Conservation (phyloP, 192 early-diverging fungal species). For the Haplosporangium gracile region DNA sequence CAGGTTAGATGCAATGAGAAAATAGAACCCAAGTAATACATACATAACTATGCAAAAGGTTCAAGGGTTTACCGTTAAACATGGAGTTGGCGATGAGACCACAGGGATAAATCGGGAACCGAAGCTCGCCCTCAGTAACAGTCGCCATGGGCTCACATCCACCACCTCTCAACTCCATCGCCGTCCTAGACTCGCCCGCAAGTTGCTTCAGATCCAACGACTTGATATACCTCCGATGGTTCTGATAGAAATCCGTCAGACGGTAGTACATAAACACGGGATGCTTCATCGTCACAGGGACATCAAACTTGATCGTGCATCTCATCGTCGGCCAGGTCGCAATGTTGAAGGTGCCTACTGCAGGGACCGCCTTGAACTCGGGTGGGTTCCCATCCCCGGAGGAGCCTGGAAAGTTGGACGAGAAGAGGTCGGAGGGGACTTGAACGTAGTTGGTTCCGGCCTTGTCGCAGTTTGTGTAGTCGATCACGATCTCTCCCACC, state of each 20-base stretch:
- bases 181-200: slow-evolving; percentile 68
- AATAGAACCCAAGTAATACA: background rate
- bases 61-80: slow-evolving; percentile 83
- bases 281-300: slow-evolving; percentile 75
- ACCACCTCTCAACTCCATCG: slow-evolving; percentile 56
- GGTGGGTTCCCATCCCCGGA: slow-evolving; percentile 30
- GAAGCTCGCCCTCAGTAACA: slow-evolving; percentile 48
- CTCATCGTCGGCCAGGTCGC: slow-evolving; percentile 28
- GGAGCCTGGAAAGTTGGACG: slow-evolving; percentile 33
- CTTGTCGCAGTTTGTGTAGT: slow-evolving; percentile 91
- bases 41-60: background rate
- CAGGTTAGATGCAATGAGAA: background rate
- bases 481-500: slow-evolving; percentile 91
- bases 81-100: slow-evolving; percentile 98
- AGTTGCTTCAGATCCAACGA: slow-evolving; percentile 89
- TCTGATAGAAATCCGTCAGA: slow-evolving; percentile 99
- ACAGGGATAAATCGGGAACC: slow-evolving; percentile 87
- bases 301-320: slow-evolving; percentile 82
- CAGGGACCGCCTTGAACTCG: slow-evolving; percentile 27
- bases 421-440: slow-evolving; percentile 18
- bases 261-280: slow-evolving; percentile 96
- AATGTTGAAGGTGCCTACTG: background rate
- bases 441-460: slow-evolving; percentile 19
- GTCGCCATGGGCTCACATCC: slow-evolving; percentile 72
- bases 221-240: slow-evolving; percentile 97